Evolutionary conservation across 208 protist genomes (phyloP).

Genomic region (Endotrypanum monterogeii): DNA sequence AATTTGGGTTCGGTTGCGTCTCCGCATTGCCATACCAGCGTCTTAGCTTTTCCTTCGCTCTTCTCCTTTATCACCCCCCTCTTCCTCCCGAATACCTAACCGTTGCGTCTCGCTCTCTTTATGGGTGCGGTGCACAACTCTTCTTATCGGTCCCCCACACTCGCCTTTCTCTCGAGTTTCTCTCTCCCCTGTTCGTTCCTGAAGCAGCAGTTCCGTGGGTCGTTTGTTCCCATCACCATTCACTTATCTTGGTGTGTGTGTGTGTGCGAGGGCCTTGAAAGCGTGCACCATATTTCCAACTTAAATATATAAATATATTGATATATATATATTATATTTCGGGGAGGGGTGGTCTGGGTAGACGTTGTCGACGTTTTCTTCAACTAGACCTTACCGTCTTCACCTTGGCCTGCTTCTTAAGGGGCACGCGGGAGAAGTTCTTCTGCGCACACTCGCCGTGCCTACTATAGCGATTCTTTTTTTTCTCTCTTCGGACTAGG

Average conservation of each 20-base stretch:
- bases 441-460: too few species aligned
- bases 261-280: background rate
- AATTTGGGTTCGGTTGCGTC: background rate
- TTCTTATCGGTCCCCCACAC: too few species aligned
- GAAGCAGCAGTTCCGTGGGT: constrained; percentile 1
- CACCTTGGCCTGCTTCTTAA: too few species aligned
- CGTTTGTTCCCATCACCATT: background rate
- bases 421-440: background rate
- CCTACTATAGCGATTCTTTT: background rate
- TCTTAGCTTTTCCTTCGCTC: background rate
- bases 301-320: too few species aligned
- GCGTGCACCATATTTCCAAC: too few species aligned
- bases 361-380: too few species aligned
- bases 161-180: background rate
- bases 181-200: constrained; percentile 3
- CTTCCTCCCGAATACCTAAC: background rate
- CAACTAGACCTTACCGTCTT: background rate
- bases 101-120: background rate
- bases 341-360: too few species aligned
- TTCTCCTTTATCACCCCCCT: background rate
- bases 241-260: background rate
- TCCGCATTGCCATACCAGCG: background rate
- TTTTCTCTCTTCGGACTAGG: background rate
- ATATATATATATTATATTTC: too few species aligned
- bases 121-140: background rate